phyloP scores from a whole-genome alignment of 371 early-diverging fungal genomes.

The Haplosporangium sp. region DNA sequence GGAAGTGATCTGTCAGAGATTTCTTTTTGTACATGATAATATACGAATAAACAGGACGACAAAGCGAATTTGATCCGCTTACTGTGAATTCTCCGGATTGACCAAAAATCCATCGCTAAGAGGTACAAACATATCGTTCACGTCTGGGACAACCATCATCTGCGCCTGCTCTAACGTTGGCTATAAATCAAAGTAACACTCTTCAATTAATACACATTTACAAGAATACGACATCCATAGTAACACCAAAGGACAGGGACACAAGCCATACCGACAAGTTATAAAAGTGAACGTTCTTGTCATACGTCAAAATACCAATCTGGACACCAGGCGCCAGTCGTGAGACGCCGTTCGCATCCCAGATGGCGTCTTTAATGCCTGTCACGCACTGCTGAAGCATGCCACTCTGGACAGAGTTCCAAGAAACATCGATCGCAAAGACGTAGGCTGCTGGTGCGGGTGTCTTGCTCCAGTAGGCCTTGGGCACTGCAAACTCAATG shows the following conservation, averaged over 20 bases:
- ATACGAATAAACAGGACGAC: background rate
- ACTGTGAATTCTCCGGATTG: conserved; percentile 77
- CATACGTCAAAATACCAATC: conserved; percentile 93
- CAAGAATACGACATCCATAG: too few species aligned
- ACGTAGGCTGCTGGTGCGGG: conserved; percentile 80
- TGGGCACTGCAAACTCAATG: conserved; percentile 91
- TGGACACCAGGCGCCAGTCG: conserved; percentile 66
- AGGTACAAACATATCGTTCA: conserved; percentile 94
- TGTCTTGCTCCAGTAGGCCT: conserved; percentile 74
- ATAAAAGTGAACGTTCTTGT: conserved; percentile 93
- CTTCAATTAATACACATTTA: too few species aligned
- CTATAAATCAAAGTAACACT: too few species aligned
- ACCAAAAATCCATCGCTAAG: conserved; percentile 88
- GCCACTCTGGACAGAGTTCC: conserved; percentile 87
- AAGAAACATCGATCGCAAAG: conserved; percentile 95
- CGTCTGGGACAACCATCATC: conserved; percentile 96
- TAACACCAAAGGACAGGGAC: too few species aligned
- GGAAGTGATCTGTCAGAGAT: background rate
- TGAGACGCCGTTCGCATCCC: conserved; percentile 60
- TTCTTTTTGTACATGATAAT: background rate
- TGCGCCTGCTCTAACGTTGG: conserved; percentile 83
- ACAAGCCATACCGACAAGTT: conserved; percentile 77
- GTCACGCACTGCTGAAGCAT: conserved; percentile 74
- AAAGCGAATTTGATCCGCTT: background rate
- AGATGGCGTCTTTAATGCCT: conserved; percentile 76